Conservation (phyloP, 139 green algal genomes). For the Pseudopediastrum boryanum region DNA sequence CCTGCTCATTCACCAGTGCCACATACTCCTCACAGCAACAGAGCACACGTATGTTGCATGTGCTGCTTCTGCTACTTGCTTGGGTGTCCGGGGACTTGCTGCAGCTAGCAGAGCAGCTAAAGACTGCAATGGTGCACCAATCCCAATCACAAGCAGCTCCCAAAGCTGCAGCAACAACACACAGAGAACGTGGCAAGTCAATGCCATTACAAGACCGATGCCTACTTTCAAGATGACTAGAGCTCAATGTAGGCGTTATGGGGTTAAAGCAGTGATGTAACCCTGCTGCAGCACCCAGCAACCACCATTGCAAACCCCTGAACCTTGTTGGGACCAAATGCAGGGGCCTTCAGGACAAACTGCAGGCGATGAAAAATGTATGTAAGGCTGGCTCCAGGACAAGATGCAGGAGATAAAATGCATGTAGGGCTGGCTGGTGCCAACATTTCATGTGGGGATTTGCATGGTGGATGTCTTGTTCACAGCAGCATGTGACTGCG, state of each 20-base stretch:
- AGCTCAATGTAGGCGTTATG: background rate
- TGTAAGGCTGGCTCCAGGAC: too few species aligned
- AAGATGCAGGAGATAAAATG: too few species aligned
- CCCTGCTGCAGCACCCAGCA: background rate
- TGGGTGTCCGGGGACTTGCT: background rate
- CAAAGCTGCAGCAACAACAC: constrained; percentile 8
- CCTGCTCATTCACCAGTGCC: constrained; percentile 55
- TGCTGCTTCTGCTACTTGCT: background rate
- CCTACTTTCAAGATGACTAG: too few species aligned
- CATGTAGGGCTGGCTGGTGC: too few species aligned
- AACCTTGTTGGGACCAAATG: background rate
- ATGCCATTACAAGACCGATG: background rate
- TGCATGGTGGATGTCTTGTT: too few species aligned
- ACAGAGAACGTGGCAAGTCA: background rate
- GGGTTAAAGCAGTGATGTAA: background rate
- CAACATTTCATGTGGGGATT: too few species aligned
- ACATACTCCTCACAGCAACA: constrained; percentile 45
- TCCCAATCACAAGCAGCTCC: constrained; percentile 55
- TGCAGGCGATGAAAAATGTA: too few species aligned
- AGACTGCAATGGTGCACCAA: constrained; percentile 64
- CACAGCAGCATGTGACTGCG: too few species aligned
- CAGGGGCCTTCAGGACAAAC: too few species aligned
- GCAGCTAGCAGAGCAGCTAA: constrained; percentile 44
- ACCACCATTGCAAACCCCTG: background rate
- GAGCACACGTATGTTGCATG: background rate